Percentiles rank a stretch among this genome's conserved stretches.
Evolutionary conservation across 345 rosid species (phyloP).

Genomic region (Brassica incana): DNA sequence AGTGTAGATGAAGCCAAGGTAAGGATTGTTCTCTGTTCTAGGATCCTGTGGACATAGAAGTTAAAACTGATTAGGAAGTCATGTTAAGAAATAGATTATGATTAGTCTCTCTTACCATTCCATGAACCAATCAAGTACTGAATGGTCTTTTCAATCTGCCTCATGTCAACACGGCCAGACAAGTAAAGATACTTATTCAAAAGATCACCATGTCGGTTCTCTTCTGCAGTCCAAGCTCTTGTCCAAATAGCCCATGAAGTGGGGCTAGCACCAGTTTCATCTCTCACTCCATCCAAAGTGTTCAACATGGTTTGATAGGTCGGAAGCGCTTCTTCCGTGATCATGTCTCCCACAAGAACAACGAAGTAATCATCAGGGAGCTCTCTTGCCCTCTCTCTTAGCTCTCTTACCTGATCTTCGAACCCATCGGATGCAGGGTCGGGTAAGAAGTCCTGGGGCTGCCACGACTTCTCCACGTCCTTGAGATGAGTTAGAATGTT

Average conservation of each 20-base stretch:
- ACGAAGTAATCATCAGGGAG: conserved; percentile 88
- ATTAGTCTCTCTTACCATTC: conserved; percentile 52
- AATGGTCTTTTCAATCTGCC: conserved; percentile 63
- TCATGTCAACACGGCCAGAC: conserved; percentile 64
- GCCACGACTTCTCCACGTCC: conserved; percentile 94
- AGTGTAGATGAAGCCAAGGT: conserved; percentile 88
- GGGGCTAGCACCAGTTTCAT: conserved; percentile 85
- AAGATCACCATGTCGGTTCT: conserved; percentile 66
- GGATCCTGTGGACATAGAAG: conserved; percentile 61
- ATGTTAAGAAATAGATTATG: neutral
- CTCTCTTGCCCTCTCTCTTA: conserved; percentile 76
- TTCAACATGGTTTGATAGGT: conserved; percentile 81
- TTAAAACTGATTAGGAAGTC: conserved; percentile 1
- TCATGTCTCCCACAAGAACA: conserved; percentile 80
- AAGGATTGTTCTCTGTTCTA: conserved; percentile 78
- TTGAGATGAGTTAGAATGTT: conserved; percentile 69
- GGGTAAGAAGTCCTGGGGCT: conserved; percentile 88
- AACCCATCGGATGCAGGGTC: conserved; percentile 84
- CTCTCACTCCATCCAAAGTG: conserved; percentile 73
- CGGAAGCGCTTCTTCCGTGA: conserved; percentile 89
- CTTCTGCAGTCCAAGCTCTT: conserved; percentile 71
- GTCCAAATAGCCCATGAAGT: conserved; percentile 76
- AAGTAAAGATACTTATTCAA: conserved; percentile 64
- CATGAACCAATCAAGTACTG: conserved; percentile 67
- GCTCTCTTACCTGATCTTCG: conserved; percentile 75